phyloP scores from a whole-genome alignment of 148 eudicot genomes.

The Spergularia bocconei region DNA sequence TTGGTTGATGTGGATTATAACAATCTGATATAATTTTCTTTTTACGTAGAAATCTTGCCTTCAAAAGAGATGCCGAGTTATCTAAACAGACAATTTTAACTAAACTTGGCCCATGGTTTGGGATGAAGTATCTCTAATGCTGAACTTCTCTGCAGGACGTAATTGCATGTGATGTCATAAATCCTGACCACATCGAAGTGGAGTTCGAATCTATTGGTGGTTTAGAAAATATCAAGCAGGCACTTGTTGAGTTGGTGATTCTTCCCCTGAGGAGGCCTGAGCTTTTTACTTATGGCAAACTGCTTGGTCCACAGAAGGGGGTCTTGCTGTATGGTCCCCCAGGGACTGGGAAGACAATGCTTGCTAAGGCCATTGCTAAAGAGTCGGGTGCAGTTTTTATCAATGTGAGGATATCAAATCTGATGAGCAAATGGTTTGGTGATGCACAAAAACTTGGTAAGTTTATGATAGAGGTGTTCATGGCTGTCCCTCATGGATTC shows the following conservation, averaged over 20 bases:
- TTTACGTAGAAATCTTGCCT: background rate
- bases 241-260: conserved; percentile 78
- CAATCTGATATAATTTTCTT: background rate
- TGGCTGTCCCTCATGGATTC: too few relatives aligned
- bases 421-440: conserved; percentile 99
- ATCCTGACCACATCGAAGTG: conserved; percentile 85
- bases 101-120: background rate
- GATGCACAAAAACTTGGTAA: conserved; percentile 96
- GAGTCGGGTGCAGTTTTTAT: conserved; percentile 98
- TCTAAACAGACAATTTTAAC: background rate
- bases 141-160: conserved; percentile 54
- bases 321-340: conserved; percentile 94
- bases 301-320: conserved; percentile 91
- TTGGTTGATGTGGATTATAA: background rate
- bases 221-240: conserved; percentile 73
- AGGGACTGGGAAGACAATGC: conserved; percentile 98
- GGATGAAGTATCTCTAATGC: background rate
- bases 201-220: conserved; percentile 84
- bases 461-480: conserved; percentile 22
- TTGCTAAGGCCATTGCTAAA: conserved; percentile 96
- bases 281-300: conserved; percentile 78
- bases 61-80: background rate
- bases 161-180: conserved; percentile 90
- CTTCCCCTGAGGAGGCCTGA: conserved; percentile 88
- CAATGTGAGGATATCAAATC: conserved; percentile 80